Evolutionary conservation across 2,329 filamentous ascomycete genomes (phyloP).

Genomic region (Ophiostoma novo-ulmi): DNA sequence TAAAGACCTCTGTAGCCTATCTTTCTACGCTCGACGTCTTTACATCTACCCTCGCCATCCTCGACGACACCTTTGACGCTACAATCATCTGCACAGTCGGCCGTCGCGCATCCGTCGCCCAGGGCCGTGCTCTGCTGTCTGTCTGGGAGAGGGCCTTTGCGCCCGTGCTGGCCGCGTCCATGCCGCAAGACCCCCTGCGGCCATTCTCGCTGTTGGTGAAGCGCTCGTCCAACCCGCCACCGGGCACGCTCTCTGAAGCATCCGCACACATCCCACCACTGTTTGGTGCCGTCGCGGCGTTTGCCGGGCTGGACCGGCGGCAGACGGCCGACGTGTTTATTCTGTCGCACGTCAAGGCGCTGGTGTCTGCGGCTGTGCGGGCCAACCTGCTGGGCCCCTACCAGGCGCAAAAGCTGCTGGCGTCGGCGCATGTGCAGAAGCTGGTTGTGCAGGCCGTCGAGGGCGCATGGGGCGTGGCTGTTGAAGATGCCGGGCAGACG

Average conservation of each 20-base stretch:
- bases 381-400: slow-evolving; percentile 76
- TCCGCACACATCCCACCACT: slow-evolving; percentile 66
- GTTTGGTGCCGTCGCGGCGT: slow-evolving; percentile 59
- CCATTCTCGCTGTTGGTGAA: slow-evolving; percentile 38
- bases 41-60: slow-evolving; percentile 40
- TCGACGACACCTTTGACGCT: slow-evolving; percentile 75
- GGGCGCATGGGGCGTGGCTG: slow-evolving; percentile 51
- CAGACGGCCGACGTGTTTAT: slow-evolving; percentile 71
- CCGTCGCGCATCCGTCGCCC: slow-evolving; percentile 66
- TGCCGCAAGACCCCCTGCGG: slow-evolving; percentile 31
- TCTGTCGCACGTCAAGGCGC: slow-evolving; percentile 68
- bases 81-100: slow-evolving; percentile 74
- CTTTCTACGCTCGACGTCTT: slow-evolving; percentile 8
- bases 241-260: slow-evolving; percentile 37
- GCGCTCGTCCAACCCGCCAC: slow-evolving; percentile 20
- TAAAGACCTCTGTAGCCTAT: no score
- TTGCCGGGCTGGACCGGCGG: slow-evolving; percentile 55
- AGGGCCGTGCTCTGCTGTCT: slow-evolving; percentile 67
- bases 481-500: slow-evolving; percentile 66
- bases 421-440: slow-evolving; percentile 52
- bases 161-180: slow-evolving; percentile 24
- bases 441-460: slow-evolving; percentile 55
- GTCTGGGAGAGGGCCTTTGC: slow-evolving; percentile 72
- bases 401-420: slow-evolving; percentile 69
- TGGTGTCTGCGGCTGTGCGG: slow-evolving; percentile 70